Evolutionary conservation across 1,139 yeast species (phyloP), one percentile per base, ranked within the genome.

Genomic region (Pichia sp.): DNA sequence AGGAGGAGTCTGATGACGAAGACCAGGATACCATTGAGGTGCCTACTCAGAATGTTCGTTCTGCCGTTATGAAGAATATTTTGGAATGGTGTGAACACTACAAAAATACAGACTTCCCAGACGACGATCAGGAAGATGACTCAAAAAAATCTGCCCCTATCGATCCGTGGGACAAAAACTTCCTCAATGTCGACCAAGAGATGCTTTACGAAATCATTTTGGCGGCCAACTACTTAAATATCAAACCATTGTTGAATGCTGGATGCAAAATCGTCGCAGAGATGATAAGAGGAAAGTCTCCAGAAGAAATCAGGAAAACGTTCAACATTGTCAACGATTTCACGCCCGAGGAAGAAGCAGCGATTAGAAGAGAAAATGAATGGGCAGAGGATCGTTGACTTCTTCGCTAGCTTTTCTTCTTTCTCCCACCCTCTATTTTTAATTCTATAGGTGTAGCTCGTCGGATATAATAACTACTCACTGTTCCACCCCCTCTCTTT

Each of bases 251-350:
- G 60, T 78, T 93, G 63, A 97, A 91, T 64, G 88, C 96, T 12
- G 97, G 98, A 9, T 93, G 99, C 71, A 95, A 95, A 71, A 88
- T 91, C 45, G 97, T 93, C 47, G 99, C 99, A 49, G 96, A 91
- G 69, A 91, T 93, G 98, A 95, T 93, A 68, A 85, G 91, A 71
- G 95, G 96, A 52, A 90, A 95, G 73, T 79, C 91, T 1, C 97
- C 99, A 6, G 98, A 91, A 68, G 99, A 95, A 70, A 89, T 95
- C 65, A 83, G 99, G 70, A 87, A 89, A 87, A 88, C 96, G 1
- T 95, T 95, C 75, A 95, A 95, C 70, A 95, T 95, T 62, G 95
- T 86, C 55, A 89, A 91, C 68, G 99, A 95, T 70, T 93, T 95
- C 71, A 87, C 96, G 41, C 96, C 98, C 3, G 99, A 95, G 69